Evolutionary conservation across 768 basidiomycete genomes (phyloP), one percentile per base, ranked within the genome.

Genomic region (Hypsizygus marmoreus): DNA sequence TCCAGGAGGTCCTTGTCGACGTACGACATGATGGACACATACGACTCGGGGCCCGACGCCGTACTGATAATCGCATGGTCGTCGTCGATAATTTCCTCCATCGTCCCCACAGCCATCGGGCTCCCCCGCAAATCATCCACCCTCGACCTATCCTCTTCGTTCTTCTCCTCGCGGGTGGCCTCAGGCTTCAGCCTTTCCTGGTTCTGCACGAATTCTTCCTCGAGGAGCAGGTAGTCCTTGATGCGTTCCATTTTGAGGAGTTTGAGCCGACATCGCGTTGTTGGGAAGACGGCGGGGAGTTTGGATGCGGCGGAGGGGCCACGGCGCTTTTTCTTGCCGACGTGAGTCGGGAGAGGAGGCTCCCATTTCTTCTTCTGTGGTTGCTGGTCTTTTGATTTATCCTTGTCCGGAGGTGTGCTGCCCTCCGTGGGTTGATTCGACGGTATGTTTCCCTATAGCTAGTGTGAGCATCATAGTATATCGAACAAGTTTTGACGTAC

Each of bases 1-100:
- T 99, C 97, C 40, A 99, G 76, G 26, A 95, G 72, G 62, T 98
- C 95, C 72, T 98, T 97, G 84, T 97, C 95, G 60, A 98, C 95
- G 62, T 93, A 94, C 48, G 86, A 91, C 90, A 97, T 91, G 64
- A 98, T 97, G 17, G 92, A 86, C 52, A 98, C 94, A 67, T 98
- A 97, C 65, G 86, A 93, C 63, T 98, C 97, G 19, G 95, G 94
- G 2, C 95, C 95, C 30, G 89, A 91, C 17, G 92, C 83, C 7
- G 92, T 91, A 65, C 89, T 91, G 62, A 99, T 87, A 66, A 99
- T 97, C n/a, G 97, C 97, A 69, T 99, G 92, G 79, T 95, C 92
- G 69, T 95, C 93, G 75, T 95, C 92, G 57, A 95, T 92, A 54
- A 95, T 91, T 70, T 99, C 97, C 71, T 98, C 97, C 67, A 99